phyloP scores from a whole-genome alignment of 2,329 filamentous ascomycete species.

The Diaporthe longicolla region DNA sequence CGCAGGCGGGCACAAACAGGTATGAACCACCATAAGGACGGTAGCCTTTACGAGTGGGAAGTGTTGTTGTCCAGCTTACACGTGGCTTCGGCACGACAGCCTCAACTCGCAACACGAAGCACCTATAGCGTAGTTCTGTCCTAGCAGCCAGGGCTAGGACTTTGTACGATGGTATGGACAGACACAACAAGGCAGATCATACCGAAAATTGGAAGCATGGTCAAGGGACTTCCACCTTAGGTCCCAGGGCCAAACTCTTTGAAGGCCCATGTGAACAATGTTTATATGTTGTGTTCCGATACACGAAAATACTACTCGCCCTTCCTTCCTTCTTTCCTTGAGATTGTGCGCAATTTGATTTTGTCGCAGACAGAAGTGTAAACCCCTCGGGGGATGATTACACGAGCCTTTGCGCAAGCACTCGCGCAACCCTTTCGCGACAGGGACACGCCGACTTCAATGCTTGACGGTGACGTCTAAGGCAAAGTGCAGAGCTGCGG shows the following conservation, averaged over 20 bases:
- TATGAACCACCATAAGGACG: not conserved
- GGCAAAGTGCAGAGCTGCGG: not conserved
- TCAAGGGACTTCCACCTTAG: not conserved
- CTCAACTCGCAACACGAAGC: not conserved
- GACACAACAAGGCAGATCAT: not conserved
- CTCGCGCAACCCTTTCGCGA: not conserved
- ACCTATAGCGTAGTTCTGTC: not conserved
- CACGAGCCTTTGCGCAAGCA: not conserved
- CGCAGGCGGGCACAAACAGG: not conserved
- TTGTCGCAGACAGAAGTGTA: not conserved
- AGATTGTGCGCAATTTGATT: not conserved
- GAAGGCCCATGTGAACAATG: not conserved
- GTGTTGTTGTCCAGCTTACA: constrained; percentile 4
- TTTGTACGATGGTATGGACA: not conserved
- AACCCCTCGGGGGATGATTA: too few species aligned
- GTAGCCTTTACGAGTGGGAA: not conserved
- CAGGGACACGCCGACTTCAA: not conserved
- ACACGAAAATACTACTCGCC: not conserved
- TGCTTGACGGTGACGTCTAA: not conserved
- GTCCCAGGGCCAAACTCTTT: not conserved
- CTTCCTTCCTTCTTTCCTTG: not conserved
- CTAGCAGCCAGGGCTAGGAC: not conserved
- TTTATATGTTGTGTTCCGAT: constrained; percentile 2
- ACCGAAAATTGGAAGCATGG: not conserved
- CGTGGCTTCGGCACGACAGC: constrained; percentile 2